Base-by-base conservation (phyloP, 2,329 filamentous ascomycete genomes). In the Exophiala oligosperma region DNA sequence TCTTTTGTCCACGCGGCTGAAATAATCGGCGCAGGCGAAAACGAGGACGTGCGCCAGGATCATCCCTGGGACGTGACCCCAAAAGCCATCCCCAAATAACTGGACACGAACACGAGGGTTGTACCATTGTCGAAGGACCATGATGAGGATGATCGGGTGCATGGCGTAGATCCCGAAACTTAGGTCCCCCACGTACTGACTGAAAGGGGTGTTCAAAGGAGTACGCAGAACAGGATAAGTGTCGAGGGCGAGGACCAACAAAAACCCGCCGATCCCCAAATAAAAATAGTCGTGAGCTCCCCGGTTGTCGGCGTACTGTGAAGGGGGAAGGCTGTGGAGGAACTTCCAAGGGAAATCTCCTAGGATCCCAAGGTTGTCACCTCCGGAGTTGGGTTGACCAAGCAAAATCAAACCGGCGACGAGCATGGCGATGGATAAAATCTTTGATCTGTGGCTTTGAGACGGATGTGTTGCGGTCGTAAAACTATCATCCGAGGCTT, bases 161-260 rank as follows among this genome's bases (percentile, higher is more conserved):
- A 59, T 14, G 4, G 52, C 56, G 35, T 59, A 59, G 28, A 59
- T 59, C 23, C 56, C 56, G 17, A 59, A 59, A 11, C 46, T 51
- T 8, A 59, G 23, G 11, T 59, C 56, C n/a, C 56, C 56, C 12
- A 59, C 46, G 38, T 59, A 59, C 40, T 59, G 56, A 24, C 46
- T 51, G 52, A 55, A 55, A 5, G 46, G 37, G 21, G 28, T 47
- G 17, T 49, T 49, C 6, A 59, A 26, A 7, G 56, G 56, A 2
- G 17, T 24, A 9, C 55, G 56, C 28, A 59, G 21, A 6, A 23
- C 12, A 11, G 43, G 51, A 26, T 44, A 47, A 14, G 29, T 51
- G 4, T 59, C 56, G 12, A 59, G 47, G 4, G 44, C 40, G 8
- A 50, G 35, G 11, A 59, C 12, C 6, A 55, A 35, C 21, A 55